Percentiles rank a stretch among this genome's conserved stretches.
These are phyloP conservation scores for Vaccinium myrtillus DNA, from an alignment of 148 eudicot species.

Conservation along the genomic window DNA sequence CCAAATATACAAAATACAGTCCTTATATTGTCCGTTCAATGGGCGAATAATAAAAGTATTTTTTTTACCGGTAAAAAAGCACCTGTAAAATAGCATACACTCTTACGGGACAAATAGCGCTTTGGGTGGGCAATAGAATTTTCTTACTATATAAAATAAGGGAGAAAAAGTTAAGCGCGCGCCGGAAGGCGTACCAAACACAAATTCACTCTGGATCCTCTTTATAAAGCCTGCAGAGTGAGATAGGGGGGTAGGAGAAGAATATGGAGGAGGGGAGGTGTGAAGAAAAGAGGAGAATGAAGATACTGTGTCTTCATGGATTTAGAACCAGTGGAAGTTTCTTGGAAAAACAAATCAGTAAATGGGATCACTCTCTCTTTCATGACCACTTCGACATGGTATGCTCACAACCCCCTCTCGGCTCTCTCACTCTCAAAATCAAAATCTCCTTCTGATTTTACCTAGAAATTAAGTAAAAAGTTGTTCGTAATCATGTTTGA, in stretches of 20 bases:
- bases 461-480: too few species aligned
- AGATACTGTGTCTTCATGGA: constrained; percentile 75
- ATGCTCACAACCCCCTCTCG: not conserved
- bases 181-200: not conserved
- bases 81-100: too few species aligned
- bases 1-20: too few species aligned
- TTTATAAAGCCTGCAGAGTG: not conserved
- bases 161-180: not conserved
- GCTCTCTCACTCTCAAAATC: too few species aligned
- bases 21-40: too few species aligned
- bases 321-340: constrained; percentile 86
- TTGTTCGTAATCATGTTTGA: too few species aligned
- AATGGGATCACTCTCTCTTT: constrained; percentile 80
- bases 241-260: not conserved
- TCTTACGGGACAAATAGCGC: too few species aligned
- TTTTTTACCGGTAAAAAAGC: too few species aligned
- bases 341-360: constrained; percentile 69
- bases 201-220: not conserved
- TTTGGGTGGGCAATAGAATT: too few species aligned
- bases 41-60: too few species aligned
- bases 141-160: not conserved
- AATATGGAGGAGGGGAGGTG: constrained; percentile 28
- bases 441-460: too few species aligned
- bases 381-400: constrained; percentile 59
- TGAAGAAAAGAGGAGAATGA: constrained; percentile 49